Percentiles rank a stretch among this genome's conserved stretches.
Evolutionary conservation across 192 early-diverging fungal genomes (phyloP).

Genomic region (Powellomyces hirtus): DNA sequence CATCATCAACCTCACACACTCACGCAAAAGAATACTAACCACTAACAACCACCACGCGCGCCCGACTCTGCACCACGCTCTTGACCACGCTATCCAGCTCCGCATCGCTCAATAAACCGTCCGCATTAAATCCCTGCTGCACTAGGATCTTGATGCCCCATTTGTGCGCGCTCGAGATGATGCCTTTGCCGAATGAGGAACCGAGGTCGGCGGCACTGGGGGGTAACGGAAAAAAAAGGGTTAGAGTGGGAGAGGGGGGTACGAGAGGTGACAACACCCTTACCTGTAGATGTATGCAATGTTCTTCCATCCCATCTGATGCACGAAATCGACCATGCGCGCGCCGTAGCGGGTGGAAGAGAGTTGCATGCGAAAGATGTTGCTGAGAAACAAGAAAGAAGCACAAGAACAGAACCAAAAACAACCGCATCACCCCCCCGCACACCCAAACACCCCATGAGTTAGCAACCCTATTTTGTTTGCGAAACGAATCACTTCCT

Average conservation of each 20-base stretch:
- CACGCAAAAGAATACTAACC: too few species aligned
- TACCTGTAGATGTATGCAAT: not conserved
- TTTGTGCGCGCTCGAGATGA: not conserved
- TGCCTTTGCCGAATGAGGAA: not conserved
- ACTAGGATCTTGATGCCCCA: not conserved
- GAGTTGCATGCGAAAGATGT: not conserved
- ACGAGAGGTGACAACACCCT: not conserved
- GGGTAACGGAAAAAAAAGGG: not conserved
- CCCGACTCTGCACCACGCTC: not conserved
- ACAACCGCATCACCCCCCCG: not conserved
- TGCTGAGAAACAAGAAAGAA: not conserved
- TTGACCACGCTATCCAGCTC: not conserved
- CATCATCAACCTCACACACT: too few species aligned
- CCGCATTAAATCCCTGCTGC: conserved; percentile 1
- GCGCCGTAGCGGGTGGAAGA: not conserved
- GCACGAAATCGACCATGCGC: not conserved
- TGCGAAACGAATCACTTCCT: too few species aligned
- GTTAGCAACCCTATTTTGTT: too few species aligned
- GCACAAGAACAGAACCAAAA: not conserved
- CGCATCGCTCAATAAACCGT: not conserved
- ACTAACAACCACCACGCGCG: not conserved
- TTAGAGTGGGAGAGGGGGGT: not conserved
- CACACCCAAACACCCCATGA: too few species aligned
- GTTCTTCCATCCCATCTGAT: not conserved
- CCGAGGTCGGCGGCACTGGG: not conserved